Evolutionary conservation across 2,329 filamentous ascomycete genomes (phyloP).

Genomic region (Hypoxylon rubiginosum): DNA sequence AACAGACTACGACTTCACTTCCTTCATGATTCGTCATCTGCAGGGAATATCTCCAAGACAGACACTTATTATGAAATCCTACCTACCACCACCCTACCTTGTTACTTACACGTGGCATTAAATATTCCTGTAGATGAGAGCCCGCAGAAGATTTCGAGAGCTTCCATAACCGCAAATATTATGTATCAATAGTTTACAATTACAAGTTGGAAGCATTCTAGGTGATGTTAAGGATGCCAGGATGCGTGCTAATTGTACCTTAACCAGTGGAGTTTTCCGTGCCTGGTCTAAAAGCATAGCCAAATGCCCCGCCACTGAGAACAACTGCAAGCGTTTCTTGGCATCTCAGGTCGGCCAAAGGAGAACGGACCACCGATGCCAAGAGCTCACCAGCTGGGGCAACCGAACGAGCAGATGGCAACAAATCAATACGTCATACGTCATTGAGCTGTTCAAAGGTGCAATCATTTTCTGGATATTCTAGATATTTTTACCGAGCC

Average conservation of each 20-base stretch:
- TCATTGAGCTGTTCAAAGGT: slow-evolving; percentile 33
- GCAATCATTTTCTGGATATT: too few species aligned
- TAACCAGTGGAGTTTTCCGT: too few species aligned
- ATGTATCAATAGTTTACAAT: not conserved
- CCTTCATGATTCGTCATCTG: slow-evolving; percentile 26
- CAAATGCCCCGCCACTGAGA: slow-evolving; percentile 29
- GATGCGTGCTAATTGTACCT: not conserved
- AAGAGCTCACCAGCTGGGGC: slow-evolving; percentile 12
- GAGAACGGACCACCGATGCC: not conserved
- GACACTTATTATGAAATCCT: slow-evolving; percentile 16
- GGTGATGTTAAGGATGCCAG: too few species aligned
- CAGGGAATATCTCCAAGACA: slow-evolving; percentile 27
- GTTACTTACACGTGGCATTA: slow-evolving; percentile 28
- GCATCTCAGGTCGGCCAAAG: slow-evolving; percentile 27
- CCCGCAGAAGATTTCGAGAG: not conserved
- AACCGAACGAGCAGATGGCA: slow-evolving; percentile 23
- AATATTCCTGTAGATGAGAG: slow-evolving; percentile 10
- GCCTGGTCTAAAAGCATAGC: not conserved
- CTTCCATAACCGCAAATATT: not conserved
- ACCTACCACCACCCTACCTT: not conserved
- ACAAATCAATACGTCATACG: slow-evolving; percentile 34
- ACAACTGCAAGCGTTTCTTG: slow-evolving; percentile 21
- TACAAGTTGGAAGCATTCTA: not conserved
- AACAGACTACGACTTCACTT: slow-evolving; percentile 20
- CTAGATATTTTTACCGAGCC: not conserved